Evolutionary conservation across 2,329 filamentous ascomycete genomes (phyloP).

Genomic region (Monosporascus cannonballus): DNA sequence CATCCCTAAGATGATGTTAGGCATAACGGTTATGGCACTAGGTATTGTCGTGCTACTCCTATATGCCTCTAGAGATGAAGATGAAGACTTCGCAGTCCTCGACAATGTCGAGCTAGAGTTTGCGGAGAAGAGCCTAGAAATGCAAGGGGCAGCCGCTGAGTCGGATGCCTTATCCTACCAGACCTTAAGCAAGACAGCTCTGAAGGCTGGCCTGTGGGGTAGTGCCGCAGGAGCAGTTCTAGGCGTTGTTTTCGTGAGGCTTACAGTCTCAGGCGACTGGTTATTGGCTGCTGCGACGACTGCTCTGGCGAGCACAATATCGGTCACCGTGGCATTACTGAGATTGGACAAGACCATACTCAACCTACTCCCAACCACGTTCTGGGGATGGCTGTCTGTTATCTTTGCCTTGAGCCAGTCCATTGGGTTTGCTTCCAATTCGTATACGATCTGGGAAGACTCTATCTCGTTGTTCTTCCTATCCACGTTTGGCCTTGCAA

Average conservation of each 20-base stretch:
- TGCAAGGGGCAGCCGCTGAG: slow-evolving; percentile 31
- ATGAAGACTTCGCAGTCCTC: slow-evolving; percentile 47
- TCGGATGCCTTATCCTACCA: slow-evolving; percentile 26
- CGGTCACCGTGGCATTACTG: slow-evolving; percentile 36
- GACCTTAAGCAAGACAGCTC: slow-evolving; percentile 32
- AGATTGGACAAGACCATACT: slow-evolving; percentile 36
- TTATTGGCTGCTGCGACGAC: slow-evolving; percentile 35
- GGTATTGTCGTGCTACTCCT: slow-evolving; percentile 65
- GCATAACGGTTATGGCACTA: slow-evolving; percentile 63
- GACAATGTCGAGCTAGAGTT: slow-evolving; percentile 54
- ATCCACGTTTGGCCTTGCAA: slow-evolving; percentile 75
- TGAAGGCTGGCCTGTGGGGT: slow-evolving; percentile 30
- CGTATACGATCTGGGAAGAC: slow-evolving; percentile 98
- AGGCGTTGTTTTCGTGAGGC: slow-evolving; percentile 24
- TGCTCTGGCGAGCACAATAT: slow-evolving; percentile 38
- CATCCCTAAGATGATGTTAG: slow-evolving; percentile 75
- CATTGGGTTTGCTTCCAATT: slow-evolving; percentile 94
- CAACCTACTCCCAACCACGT: slow-evolving; percentile 60
- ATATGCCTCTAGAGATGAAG: slow-evolving; percentile 59
- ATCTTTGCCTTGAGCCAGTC: slow-evolving; percentile 81
- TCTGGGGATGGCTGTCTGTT: slow-evolving; percentile 85
- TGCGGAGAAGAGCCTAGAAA: slow-evolving; percentile 52
- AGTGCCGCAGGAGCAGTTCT: slow-evolving; percentile 27
- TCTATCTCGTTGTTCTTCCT: slow-evolving; percentile 90
- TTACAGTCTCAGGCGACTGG: slow-evolving; percentile 32